Conservation (phyloP, 345 rosid species). For the Pugionium cornutum region DNA sequence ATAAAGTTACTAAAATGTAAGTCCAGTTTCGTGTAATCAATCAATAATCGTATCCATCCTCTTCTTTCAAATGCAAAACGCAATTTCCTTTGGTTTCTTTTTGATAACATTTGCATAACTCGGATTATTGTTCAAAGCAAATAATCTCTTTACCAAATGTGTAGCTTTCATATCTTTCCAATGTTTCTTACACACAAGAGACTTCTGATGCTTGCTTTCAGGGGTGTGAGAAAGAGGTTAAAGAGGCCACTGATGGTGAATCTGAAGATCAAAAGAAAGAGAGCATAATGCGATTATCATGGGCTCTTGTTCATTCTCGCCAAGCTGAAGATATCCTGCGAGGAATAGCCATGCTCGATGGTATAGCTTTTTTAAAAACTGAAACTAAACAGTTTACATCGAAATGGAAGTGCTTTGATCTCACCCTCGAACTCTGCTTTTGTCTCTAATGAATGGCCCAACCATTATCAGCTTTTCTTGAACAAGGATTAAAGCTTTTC, state of each 20-base stretch:
- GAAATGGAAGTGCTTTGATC: background rate
- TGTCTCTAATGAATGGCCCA: background rate
- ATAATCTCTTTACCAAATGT: background rate
- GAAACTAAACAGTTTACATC: background rate
- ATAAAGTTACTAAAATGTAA: background rate
- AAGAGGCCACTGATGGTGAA: conserved; percentile 50
- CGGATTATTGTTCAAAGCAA: background rate
- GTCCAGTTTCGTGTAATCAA: background rate
- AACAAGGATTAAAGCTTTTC: background rate
- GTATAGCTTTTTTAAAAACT: conserved; percentile 28
- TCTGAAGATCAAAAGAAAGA: conserved; percentile 60
- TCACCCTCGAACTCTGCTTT: background rate
- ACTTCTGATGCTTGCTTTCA: conserved; percentile 25
- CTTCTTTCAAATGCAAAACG: background rate
- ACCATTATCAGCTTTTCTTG: background rate
- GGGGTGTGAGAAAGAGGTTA: conserved; percentile 85
- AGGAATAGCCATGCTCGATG: conserved; percentile 76
- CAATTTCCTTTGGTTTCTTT: background rate
- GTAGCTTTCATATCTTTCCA: background rate
- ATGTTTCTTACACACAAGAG: background rate
- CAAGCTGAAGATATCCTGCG: conserved; percentile 76
- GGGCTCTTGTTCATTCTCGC: conserved; percentile 87
- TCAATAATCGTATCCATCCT: background rate
- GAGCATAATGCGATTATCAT: conserved; percentile 75
- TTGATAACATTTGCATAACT: background rate